phyloP scores from a whole-genome alignment of 2,329 filamentous ascomycete species.

The Colletotrichum tanaceti region DNA sequence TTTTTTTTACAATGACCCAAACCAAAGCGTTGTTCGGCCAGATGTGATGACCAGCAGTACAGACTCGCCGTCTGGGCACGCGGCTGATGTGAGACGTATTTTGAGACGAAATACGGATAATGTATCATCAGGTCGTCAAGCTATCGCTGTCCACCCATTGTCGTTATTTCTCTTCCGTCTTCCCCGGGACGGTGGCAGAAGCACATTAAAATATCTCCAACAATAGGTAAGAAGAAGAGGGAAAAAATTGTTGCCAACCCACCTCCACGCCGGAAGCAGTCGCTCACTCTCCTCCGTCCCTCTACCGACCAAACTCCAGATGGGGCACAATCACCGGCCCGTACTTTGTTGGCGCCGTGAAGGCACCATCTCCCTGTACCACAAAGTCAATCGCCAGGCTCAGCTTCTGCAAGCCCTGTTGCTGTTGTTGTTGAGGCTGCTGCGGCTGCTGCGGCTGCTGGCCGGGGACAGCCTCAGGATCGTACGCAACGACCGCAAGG shows the following conservation, averaged over 20 bases:
- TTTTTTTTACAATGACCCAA: not conserved
- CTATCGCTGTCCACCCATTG: slow-evolving; percentile 11
- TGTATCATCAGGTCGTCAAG: slow-evolving; percentile 32
- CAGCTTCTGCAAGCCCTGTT: slow-evolving; percentile 69
- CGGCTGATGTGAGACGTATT: not conserved
- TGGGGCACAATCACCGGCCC: slow-evolving; percentile 95
- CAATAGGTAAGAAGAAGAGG: not conserved
- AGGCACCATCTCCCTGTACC: slow-evolving; percentile 89
- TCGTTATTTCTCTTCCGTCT: slow-evolving; percentile 4
- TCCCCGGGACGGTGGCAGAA: slow-evolving; percentile 8
- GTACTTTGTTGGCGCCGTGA: slow-evolving; percentile 89
- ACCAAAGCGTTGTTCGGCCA: not conserved
- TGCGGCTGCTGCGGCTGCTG: slow-evolving; percentile 43
- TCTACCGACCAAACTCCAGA: slow-evolving; percentile 77
- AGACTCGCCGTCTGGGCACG: not conserved
- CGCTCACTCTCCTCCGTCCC: not conserved
- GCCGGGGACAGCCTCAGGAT: slow-evolving; percentile 77
- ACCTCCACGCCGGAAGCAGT: no score
- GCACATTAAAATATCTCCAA: slow-evolving; percentile 30
- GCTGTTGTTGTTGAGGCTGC: slow-evolving; percentile 47
- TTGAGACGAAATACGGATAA: not conserved
- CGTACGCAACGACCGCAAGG: slow-evolving; percentile 91
- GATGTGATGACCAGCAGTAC: no score
- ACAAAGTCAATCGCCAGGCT: slow-evolving; percentile 96
- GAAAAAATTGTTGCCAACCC: not conserved